Evolutionary conservation across 148 eudicot species (phyloP).

Genomic region (Vaccinium macrocarpon): DNA sequence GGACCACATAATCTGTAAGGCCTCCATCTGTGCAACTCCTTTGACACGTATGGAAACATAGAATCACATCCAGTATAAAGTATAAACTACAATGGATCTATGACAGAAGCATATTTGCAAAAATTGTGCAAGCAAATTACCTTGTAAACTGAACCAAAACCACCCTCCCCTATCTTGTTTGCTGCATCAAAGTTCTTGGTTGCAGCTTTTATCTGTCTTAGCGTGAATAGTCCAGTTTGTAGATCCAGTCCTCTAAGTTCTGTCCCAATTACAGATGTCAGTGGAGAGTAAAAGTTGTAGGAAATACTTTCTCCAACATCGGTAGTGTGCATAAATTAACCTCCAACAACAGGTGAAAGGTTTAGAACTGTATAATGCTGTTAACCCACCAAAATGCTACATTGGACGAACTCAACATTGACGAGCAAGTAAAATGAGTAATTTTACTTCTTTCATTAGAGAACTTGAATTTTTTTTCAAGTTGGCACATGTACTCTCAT

Average conservation of each 20-base stretch:
- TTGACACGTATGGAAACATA: neutral
- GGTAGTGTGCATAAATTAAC: neutral
- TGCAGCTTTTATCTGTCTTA: constrained; percentile 60
- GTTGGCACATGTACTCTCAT: too few relatives aligned
- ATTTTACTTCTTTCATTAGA: too few relatives aligned
- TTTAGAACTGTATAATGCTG: neutral
- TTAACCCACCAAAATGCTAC: neutral
- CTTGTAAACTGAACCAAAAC: constrained; percentile 61
- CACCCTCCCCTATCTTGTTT: constrained; percentile 64
- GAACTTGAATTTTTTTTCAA: neutral
- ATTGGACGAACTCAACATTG: neutral
- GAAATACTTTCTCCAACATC: neutral
- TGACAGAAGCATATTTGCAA: neutral
- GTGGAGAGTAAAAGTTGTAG: neutral
- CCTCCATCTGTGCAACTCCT: neutral
- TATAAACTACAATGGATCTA: neutral
- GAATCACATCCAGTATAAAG: neutral
- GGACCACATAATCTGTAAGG: neutral
- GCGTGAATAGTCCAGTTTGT: constrained; percentile 50
- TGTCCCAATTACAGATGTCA: constrained; percentile 22
- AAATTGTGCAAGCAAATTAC: constrained; percentile 17
- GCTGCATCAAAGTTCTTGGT: constrained; percentile 54
- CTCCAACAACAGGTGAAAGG: too few relatives aligned
- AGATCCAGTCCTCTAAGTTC: constrained; percentile 52
- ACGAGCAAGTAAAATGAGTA: neutral